These are phyloP conservation scores for Trichoderma pleuroti DNA, from an alignment of 2,329 filamentous ascomycete genomes.

Conservation along the genomic window DNA sequence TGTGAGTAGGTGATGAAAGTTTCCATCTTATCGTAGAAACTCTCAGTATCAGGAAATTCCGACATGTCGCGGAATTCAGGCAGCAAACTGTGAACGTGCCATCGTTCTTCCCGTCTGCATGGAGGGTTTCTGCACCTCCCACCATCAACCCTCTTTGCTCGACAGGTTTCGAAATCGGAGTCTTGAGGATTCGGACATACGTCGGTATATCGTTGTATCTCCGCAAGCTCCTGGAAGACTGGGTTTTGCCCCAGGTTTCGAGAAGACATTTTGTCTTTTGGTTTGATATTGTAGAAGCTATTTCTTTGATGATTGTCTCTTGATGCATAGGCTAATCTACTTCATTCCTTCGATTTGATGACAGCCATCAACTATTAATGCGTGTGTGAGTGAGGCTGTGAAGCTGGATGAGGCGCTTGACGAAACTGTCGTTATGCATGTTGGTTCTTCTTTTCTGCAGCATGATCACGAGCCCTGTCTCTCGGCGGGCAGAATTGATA, in stretches of 20 bases:
- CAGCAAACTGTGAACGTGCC: not conserved
- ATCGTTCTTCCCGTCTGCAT: not conserved
- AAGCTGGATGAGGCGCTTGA: not conserved
- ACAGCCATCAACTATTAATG: not conserved
- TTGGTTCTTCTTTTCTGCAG: not conserved
- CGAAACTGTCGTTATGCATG: constrained; percentile 9
- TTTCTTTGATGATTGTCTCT: not conserved
- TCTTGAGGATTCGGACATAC: not conserved
- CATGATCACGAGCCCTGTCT: not conserved
- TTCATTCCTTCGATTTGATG: not conserved
- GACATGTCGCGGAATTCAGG: not conserved
- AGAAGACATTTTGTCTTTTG: not conserved
- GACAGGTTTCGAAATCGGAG: not conserved
- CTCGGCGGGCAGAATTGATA: not conserved
- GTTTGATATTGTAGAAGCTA: not conserved
- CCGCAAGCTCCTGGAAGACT: not conserved
- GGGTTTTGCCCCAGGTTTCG: not conserved
- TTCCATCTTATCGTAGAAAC: not conserved
- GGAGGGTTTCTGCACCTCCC: constrained; percentile 3
- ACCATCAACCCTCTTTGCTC: not conserved
- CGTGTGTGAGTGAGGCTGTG: constrained; percentile 2
- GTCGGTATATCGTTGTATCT: constrained; percentile 2
- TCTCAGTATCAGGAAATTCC: constrained; percentile 1
- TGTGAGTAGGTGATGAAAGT: constrained; percentile 4
- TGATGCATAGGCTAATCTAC: not conserved